These are phyloP conservation scores for Podospora comata DNA, from an alignment of 495 filamentous ascomycete genomes.

Conservation along the genomic window DNA sequence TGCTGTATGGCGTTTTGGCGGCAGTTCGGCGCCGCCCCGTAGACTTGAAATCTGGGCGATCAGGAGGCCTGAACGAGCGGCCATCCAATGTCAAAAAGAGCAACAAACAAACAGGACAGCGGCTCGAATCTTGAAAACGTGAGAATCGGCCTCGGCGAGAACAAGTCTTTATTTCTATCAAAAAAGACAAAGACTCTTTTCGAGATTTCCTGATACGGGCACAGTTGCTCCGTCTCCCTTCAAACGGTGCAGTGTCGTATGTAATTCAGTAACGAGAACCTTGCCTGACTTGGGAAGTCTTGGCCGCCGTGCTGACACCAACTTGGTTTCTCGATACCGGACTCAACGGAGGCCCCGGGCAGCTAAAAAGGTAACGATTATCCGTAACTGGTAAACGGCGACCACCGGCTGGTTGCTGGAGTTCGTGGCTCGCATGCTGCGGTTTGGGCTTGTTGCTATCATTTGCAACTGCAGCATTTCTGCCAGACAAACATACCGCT, in stretches of 20 bases:
- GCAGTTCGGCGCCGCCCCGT: background rate
- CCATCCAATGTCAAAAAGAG: constrained; percentile 13
- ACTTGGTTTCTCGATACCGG: background rate
- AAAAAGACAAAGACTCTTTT: background rate
- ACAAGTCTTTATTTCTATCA: background rate
- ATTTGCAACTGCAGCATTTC: background rate
- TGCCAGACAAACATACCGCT: background rate
- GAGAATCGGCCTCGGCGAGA: background rate
- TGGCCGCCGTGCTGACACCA: constrained; percentile 22
- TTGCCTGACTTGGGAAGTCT: constrained; percentile 10
- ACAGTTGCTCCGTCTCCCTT: background rate
- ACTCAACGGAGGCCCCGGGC: background rate
- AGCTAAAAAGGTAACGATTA: background rate
- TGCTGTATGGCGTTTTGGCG: background rate
- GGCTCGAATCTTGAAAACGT: background rate
- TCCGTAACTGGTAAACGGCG: background rate
- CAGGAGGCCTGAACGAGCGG: constrained; percentile 9
- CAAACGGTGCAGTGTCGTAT: background rate
- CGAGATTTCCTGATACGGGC: background rate
- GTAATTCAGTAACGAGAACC: background rate
- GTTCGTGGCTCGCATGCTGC: background rate
- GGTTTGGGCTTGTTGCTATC: background rate
- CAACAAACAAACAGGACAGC: constrained; percentile 21
- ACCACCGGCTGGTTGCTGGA: background rate
- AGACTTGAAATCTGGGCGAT: background rate